Evolutionary conservation across 148 eudicot genomes (phyloP), one percentile per base, ranked within the genome.

Genomic region (Cornus florida): DNA sequence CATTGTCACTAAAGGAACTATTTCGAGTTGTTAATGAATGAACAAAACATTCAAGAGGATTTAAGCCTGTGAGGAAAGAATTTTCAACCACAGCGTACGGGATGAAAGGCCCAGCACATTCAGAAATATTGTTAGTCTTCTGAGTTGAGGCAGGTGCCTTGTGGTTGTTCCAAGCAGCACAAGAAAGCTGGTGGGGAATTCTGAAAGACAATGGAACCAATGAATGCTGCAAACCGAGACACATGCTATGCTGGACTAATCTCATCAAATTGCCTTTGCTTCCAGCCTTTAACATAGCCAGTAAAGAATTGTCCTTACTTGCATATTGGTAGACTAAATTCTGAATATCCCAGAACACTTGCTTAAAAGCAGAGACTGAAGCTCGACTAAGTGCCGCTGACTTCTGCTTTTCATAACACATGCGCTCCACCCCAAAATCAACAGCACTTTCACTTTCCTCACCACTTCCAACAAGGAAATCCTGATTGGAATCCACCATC

Each of bases 1-100:
- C 99, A 81, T 96, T 91, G 35, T 92, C 99, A 83, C 99, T 92
- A 74, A 96, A 96, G 31, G 99, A 85, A 83, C 92, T 82, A 78
- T 88, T 94, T 46, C 99, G 92, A 31, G 83, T 80, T 5, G 95
- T 93, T 69, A 92, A 83, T 3, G 99, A 93, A 84, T 90, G 95
- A 72, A 90, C 92, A 82, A 93, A 96, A 69, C 89, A 83, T 81
- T 96, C 99, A 8, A 92, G 80, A 76, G 99, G 99, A 77, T 91
- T 93, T 84, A 96, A 85, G 11, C 99, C 99, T 4, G 83, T 69
- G 68, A 91, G 73, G 72, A 86, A 96, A 50, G 99, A 91, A 73
- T 70, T 88, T 78, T 84, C 82, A 20, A 96, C 86, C 80, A 91
- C 92, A 32, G 90, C 92, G 76, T 71, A 92, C 5, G 99, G 97